Base-by-base conservation (phyloP, 1,139 yeast genomes). In the Candida sp. region DNA sequence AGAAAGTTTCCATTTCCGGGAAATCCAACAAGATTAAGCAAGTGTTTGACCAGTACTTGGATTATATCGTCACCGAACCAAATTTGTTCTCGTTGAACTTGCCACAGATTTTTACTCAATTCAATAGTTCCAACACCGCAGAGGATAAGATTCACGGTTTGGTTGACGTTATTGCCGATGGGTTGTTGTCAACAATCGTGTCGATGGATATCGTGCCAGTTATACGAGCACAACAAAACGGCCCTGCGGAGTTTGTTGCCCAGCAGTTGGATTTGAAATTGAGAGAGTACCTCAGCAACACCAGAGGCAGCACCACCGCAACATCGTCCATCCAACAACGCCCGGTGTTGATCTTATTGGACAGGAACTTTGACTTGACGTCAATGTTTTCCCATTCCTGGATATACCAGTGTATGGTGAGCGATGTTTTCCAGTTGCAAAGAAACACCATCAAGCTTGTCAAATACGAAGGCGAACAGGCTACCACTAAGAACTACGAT, bases 301-400 rank as follows among this genome's bases (percentile, higher is more conserved):
- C 94, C 2, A 82, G 85, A 57, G 56, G 57, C 25, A 62, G 52
- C 32, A 77, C 93, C 1, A 81, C 84, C 56, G 57, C 58, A 23
- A 63, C 54, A 28, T 61, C 55, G 54, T 64, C 62, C 53, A 65
- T 58, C 54, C 70, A 63, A 58, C 86, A 83, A 54, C 77, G 97
- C 55, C 84, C 90, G 4, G 98, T 94, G 12, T 76, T 94, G 61
- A 79, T 96, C 37, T 72, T 94, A 49, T 73, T 93, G 52, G 99
- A 94, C 68, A 82, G 99, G 66, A 90, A 89, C 62, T 80, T 94
- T 54, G 98, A 96, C 69, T 77, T 96, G 56, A 87, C 94, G 2
- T 88, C 97, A 28, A 93, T 94, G 98, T 86, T 96, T 67, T 84
- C 96, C 1, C 99, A 94, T 69, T 91, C 98, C 5, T 93, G 99